A percentile compares a stretch with the other conserved stretches of the same genome.
Conservation (phyloP, 331 rosid genomes). For the Quercus phellos region DNA sequence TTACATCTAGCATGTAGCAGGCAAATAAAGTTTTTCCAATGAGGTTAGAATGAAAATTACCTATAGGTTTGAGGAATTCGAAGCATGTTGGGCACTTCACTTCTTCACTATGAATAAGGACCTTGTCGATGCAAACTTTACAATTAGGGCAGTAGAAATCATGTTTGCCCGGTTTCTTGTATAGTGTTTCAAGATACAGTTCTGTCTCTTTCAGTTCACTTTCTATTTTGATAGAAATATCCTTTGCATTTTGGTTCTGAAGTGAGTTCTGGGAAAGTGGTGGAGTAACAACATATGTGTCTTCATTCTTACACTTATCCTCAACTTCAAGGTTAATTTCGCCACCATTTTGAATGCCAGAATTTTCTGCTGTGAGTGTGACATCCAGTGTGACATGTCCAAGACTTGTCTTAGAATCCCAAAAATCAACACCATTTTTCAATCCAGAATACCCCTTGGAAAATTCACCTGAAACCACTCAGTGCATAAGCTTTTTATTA, state of each 20-base stretch:
- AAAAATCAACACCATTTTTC: constrained; percentile 7
- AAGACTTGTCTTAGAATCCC: constrained; percentile 17
- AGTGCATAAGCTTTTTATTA: background rate
- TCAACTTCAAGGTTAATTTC: constrained; percentile 2
- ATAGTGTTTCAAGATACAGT: too few relatives aligned
- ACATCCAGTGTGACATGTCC: constrained; percentile 9
- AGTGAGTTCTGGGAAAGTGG: too few relatives aligned
- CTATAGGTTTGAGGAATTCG: constrained; percentile 55
- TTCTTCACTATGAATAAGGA: constrained; percentile 34
- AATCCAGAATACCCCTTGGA: constrained; percentile 13
- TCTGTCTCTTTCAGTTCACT: too few relatives aligned
- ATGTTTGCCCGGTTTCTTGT: constrained; percentile 23
- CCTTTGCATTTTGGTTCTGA: too few relatives aligned
- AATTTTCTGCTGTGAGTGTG: background rate
- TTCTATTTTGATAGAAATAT: too few relatives aligned
- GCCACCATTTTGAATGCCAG: background rate
- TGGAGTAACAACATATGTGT: too few relatives aligned
- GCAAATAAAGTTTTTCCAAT: background rate
- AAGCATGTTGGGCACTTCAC: constrained; percentile 56
- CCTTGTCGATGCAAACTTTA: constrained; percentile 60
- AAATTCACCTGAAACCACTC: background rate
- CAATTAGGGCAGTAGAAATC: constrained; percentile 74
- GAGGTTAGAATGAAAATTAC: constrained; percentile 16
- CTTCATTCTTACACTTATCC: background rate
- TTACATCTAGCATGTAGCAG: too few relatives aligned